Base-by-base conservation (phyloP, 2,329 filamentous ascomycete species). In the Emmonsiellopsis sp. region DNA sequence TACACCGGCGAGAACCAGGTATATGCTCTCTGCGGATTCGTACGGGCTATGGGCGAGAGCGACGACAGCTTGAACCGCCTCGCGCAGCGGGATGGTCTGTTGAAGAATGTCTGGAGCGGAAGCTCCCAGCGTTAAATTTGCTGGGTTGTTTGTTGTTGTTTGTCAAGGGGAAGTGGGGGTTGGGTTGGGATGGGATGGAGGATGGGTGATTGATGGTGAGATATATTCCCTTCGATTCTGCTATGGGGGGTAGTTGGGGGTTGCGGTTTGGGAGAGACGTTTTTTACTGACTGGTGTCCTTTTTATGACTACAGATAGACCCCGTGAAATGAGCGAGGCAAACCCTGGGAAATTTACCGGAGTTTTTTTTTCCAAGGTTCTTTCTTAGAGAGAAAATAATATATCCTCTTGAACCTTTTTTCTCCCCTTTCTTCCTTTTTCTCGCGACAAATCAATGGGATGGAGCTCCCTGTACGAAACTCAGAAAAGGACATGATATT, bases 1-100 rank as follows among this genome's bases (percentile, higher is more conserved):
- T 90, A 91, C 79, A 89, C 89, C 66, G 90, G 92, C 77, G 93
- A 96, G 81, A 95, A 91, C 85, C 87, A 96, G 78, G 85, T 89
- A 73, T 98, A 95, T 75, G 92, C 93, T 67, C 87, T 98, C 63
- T 95, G 87, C 80, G 93, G 93, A 62, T 98, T 97, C 80, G 89
- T 98, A 70, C 87, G 93, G 67, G 89, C 91, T 67, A 93, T 95
- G 84, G 93, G 93, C 73, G 94, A 98, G 88, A 86, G 85, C 76
- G 93, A 98, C 75, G 93, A 98, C 79, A 83, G 87, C 69, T 77
- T 98, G 71, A 98, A 98, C 87, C 82, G 93, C 71, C 82, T 98
- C 70, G 82, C 91, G 65, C 93, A 98, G 84, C 85, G 88, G 66
- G 94, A 98, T 74, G 93, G 93, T 64, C 87, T 95, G 77, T 76